These are phyloP conservation scores for Axilococcus clingmanii DNA, from an alignment of 139 green algal genomes.

Conservation along the genomic window DNA sequence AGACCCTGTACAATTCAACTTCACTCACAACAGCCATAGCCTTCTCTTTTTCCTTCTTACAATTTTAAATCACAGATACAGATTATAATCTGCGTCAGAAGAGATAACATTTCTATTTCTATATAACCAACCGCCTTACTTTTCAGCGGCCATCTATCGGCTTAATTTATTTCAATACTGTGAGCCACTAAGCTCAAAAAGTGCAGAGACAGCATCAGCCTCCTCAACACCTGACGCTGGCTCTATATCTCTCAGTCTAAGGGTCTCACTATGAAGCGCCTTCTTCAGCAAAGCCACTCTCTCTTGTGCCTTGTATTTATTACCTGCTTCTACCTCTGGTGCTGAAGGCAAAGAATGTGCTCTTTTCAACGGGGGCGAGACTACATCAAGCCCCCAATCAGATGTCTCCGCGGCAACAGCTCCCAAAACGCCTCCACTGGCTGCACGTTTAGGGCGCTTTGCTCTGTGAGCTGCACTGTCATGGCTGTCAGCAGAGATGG, in stretches of 20 bases:
- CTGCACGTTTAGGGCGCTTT: constrained; percentile 21
- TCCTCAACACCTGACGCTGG: constrained; percentile 1
- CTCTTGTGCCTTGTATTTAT: neutral
- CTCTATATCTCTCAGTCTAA: no score
- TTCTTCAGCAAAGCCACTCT: constrained; percentile 11
- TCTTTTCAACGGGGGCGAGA: constrained; percentile 25
- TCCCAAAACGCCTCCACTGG: constrained; percentile 23
- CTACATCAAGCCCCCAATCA: constrained; percentile 14
- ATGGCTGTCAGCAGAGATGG: neutral
- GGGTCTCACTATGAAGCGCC: constrained; percentile 5
- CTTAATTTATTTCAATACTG: no score
- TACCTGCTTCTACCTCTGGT: neutral
- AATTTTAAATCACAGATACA: no score
- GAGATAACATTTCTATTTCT: no score
- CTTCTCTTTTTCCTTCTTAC: no score
- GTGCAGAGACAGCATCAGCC: constrained; percentile 17
- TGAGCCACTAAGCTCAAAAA: constrained; percentile 25
- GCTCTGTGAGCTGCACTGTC: neutral
- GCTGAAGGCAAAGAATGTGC: constrained; percentile 11
- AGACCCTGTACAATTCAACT: no score
- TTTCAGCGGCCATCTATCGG: no score
- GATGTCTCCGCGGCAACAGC: constrained; percentile 19
- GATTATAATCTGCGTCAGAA: no score
- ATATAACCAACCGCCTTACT: no score
- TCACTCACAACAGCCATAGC: no score